A percentile compares a stretch with the other conserved stretches of the same genome.
Conservation (phyloP, 805 yeast genomes). For the Wickerhamiella hasegawae region DNA sequence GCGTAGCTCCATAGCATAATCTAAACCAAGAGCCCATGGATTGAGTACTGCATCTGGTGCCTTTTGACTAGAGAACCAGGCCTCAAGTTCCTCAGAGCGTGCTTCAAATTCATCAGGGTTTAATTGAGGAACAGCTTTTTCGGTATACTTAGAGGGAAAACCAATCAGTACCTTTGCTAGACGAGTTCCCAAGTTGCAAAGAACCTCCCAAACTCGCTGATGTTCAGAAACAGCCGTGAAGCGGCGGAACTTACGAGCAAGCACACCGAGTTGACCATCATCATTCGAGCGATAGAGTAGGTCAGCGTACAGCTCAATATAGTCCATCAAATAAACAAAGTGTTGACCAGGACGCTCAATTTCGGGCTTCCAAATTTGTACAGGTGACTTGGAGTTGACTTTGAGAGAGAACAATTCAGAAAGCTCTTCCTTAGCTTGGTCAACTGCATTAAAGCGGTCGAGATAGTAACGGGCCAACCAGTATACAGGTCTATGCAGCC, state of each 20-base stretch:
- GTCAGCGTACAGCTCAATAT: constrained; percentile 46
- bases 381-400: constrained; percentile 46
- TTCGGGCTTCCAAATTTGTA: constrained; percentile 89
- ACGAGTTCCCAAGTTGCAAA: constrained; percentile 36
- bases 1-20: constrained; percentile 34
- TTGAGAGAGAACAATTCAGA: constrained; percentile 45
- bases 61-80: constrained; percentile 6
- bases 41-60: constrained; percentile 6
- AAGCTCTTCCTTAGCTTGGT: constrained; percentile 50
- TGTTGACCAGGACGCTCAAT: constrained; percentile 86
- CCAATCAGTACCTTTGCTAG: constrained; percentile 31
- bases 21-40: constrained; percentile 12
- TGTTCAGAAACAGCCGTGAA: constrained; percentile 61
- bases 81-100: constrained; percentile 22
- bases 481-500: constrained; percentile 82
- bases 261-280: constrained; percentile 37
- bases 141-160: constrained; percentile 30
- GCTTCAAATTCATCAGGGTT: constrained; percentile 23
- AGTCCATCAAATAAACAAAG: constrained; percentile 58
- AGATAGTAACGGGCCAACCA: constrained; percentile 47
- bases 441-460: constrained; percentile 36
- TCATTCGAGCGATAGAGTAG: constrained; percentile 39
- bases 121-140: constrained; percentile 12
- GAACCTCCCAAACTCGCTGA: constrained; percentile 47
- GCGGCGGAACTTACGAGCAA: constrained; percentile 62